These are phyloP conservation scores for Filosporella fistucella DNA, from an alignment of 495 filamentous ascomycete genomes.

Conservation along the genomic window DNA sequence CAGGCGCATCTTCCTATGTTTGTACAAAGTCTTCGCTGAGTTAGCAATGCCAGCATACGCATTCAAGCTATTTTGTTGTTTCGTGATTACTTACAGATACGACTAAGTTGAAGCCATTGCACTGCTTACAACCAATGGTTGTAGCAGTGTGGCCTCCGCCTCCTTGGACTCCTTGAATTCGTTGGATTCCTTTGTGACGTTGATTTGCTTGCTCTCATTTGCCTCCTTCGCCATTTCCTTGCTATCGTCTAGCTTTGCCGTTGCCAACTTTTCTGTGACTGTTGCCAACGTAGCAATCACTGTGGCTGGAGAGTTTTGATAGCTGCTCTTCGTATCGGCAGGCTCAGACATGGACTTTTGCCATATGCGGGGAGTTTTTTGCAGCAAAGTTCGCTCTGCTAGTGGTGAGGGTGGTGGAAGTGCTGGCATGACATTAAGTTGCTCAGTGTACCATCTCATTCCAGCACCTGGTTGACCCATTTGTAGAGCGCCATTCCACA, in stretches of 20 bases:
- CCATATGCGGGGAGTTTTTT: not conserved
- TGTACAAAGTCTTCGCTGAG: slow-evolving; percentile 21
- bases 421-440: not conserved
- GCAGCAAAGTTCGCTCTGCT: not conserved
- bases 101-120: not conserved
- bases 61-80: not conserved
- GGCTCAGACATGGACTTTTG: slow-evolving; percentile 6
- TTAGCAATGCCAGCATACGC: slow-evolving; percentile 21
- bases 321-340: too few species aligned
- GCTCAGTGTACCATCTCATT: slow-evolving; percentile 17
- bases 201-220: too few species aligned
- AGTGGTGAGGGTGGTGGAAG: not conserved
- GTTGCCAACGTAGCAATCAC: too few species aligned
- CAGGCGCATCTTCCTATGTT: slow-evolving; percentile 19
- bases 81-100: slow-evolving; percentile 1
- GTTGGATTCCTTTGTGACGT: too few species aligned
- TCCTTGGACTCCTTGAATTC: too few species aligned
- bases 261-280: too few species aligned
- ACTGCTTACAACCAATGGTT: slow-evolving; percentile 16
- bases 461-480: slow-evolving; percentile 10
- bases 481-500: not conserved
- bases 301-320: too few species aligned
- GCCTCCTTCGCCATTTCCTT: too few species aligned
- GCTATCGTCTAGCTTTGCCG: too few species aligned
- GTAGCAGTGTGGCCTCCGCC: not conserved